These are phyloP conservation scores for Kluyveromyces sp. DNA, from an alignment of 1,139 yeast species.

Conservation along the genomic window DNA sequence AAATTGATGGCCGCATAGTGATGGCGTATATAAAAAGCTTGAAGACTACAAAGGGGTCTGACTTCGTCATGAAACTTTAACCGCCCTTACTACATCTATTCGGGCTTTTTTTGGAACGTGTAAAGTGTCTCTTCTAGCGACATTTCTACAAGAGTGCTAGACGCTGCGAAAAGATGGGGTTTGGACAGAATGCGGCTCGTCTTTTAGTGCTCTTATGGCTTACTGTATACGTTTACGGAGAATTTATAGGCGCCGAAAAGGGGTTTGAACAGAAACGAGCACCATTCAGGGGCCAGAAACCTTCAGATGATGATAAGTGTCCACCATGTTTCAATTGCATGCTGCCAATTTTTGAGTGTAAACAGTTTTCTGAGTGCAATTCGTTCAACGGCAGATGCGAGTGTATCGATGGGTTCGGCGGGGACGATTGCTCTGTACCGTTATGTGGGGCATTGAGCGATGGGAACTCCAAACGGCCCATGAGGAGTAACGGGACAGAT, in stretches of 20 bases:
- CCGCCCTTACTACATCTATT: neutral
- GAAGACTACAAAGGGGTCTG: neutral
- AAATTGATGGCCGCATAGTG: neutral
- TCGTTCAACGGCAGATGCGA: constrained; percentile 86
- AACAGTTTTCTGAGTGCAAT: constrained; percentile 83
- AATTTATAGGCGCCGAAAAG: neutral
- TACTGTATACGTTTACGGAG: neutral
- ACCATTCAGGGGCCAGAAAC: neutral
- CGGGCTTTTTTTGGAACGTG: too few relatives aligned
- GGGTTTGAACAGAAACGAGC: neutral
- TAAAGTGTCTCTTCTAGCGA: too few relatives aligned
- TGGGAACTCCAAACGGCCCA: constrained; percentile 57
- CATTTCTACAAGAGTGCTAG: too few relatives aligned
- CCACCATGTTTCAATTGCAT: constrained; percentile 94
- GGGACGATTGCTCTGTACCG: constrained; percentile 84
- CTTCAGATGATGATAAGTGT: constrained; percentile 40
- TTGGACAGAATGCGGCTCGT: neutral
- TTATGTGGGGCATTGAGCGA: constrained; percentile 75
- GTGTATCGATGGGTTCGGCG: constrained; percentile 89
- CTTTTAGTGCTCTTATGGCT: neutral
- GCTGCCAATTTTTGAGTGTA: constrained; percentile 82
- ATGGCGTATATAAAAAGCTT: neutral
- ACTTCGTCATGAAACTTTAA: neutral
- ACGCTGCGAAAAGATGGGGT: too few relatives aligned
- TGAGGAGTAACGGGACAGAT: constrained; percentile 42